Percentiles rank a stretch among this genome's conserved stretches.
Conservation (phyloP, 1,139 yeast genomes). For the Diutina sp. region DNA sequence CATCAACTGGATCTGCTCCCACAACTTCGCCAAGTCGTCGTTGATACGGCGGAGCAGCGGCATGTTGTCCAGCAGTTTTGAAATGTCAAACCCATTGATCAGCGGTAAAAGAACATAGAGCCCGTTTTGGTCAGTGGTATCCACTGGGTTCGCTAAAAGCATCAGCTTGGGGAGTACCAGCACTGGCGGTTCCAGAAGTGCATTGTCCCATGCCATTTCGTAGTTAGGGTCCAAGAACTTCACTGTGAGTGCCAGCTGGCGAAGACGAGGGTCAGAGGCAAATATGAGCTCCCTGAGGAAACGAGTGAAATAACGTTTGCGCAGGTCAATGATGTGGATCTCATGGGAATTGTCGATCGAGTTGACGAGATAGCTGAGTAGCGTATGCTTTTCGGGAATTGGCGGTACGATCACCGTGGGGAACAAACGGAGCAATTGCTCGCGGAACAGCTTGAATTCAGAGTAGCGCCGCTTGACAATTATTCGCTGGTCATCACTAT, state of each 20-base stretch:
- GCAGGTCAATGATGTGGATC: constrained; percentile 24
- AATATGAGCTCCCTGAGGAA: constrained; percentile 26
- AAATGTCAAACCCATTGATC: constrained; percentile 21
- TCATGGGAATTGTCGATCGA: constrained; percentile 27
- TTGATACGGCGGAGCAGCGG: constrained; percentile 21
- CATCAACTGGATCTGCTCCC: constrained; percentile 21
- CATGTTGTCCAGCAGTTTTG: constrained; percentile 18
- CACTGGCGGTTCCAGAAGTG: constrained; percentile 33
- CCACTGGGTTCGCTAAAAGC: constrained; percentile 30
- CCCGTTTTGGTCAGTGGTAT: constrained; percentile 34
- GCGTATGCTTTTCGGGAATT: constrained; percentile 45
- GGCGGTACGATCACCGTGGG: constrained; percentile 45
- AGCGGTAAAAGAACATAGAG: constrained; percentile 28
- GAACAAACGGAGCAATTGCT: constrained; percentile 27
- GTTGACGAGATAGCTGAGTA: constrained; percentile 27
- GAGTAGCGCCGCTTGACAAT: constrained; percentile 39
- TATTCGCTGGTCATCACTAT: constrained; percentile 9
- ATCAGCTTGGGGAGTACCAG: constrained; percentile 26
- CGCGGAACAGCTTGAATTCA: constrained; percentile 40
- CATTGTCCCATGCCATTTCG: constrained; percentile 35
- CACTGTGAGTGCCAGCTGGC: constrained; percentile 21
- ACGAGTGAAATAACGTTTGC: constrained; percentile 25
- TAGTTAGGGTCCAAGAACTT: constrained; percentile 38
- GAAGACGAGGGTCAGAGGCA: constrained; percentile 14
- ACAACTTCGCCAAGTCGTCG: constrained; percentile 22